A percentile compares a stretch with the other conserved stretches of the same genome.
phyloP scores from a whole-genome alignment of 2,329 filamentous ascomycete genomes.

The Botrytis fragariae region DNA sequence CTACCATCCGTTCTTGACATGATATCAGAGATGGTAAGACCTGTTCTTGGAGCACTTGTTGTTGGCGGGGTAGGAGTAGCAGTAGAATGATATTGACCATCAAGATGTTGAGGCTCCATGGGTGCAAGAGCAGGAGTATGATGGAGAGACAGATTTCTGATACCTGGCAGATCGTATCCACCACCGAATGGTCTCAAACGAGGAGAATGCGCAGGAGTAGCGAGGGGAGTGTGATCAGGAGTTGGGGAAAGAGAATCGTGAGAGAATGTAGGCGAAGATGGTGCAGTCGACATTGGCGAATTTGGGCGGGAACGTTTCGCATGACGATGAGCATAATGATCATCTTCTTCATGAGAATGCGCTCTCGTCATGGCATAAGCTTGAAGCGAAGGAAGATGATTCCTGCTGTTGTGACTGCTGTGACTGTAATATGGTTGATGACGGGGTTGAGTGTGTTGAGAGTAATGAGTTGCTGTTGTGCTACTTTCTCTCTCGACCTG shows the following conservation, averaged over 20 bases:
- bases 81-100: constrained; percentile 46
- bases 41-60: constrained; percentile 49
- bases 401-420: constrained; percentile 46
- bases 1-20: constrained; percentile 85
- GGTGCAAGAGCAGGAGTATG: constrained; percentile 65
- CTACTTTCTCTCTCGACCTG: constrained; percentile 59
- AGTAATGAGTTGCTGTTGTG: constrained; percentile 32
- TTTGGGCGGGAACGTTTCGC: constrained; percentile 89
- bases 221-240: constrained; percentile 96
- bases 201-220: constrained; percentile 91
- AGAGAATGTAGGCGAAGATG: constrained; percentile 93
- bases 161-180: constrained; percentile 79
- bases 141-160: constrained; percentile 69
- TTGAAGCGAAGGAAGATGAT: constrained; percentile 53
- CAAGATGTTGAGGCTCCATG: constrained; percentile 53
- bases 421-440: constrained; percentile 56
- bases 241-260: constrained; percentile 94
- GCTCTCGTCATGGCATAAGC: constrained; percentile 94
- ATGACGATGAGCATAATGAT: constrained; percentile 70
- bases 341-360: constrained; percentile 78
- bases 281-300: constrained; percentile 92
- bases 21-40: constrained; percentile 86
- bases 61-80: constrained; percentile 50
- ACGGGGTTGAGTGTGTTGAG: constrained; percentile 45
- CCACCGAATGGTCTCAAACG: constrained; percentile 71